Percentiles rank a stretch among this genome's conserved stretches.
These are phyloP conservation scores for Macrolepiota fuliginosa DNA, from an alignment of 768 basidiomycete species.

Conservation along the genomic window DNA sequence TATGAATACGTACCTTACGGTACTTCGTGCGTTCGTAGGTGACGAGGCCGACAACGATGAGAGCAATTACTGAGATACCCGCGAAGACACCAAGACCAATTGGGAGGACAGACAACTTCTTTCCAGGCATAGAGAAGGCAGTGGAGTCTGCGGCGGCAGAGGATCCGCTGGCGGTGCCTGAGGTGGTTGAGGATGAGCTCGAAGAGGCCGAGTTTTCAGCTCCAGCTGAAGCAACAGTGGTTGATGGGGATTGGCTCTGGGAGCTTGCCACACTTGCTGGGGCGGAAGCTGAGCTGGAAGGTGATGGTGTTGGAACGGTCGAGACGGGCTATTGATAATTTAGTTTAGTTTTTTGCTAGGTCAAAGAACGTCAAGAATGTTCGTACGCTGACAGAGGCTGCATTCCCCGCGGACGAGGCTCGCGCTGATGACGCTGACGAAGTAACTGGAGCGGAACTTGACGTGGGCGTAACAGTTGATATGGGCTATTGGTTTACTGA, in stretches of 20 bases:
- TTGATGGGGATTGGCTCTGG: neutral
- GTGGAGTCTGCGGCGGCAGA: conserved; percentile 34
- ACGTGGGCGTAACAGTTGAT: conserved; percentile 13
- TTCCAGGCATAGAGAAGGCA: conserved; percentile 67
- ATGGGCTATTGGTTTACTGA: neutral
- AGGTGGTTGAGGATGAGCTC: conserved; percentile 14
- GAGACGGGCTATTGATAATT: neutral
- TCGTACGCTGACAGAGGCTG: neutral
- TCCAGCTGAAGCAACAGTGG: conserved; percentile 13
- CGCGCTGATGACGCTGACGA: neutral
- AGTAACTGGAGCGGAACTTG: conserved; percentile 4
- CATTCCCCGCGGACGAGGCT: neutral
- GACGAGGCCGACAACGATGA: conserved; percentile 80
- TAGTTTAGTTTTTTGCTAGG: neutral
- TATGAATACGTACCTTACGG: conserved; percentile 58
- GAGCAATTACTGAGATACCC: conserved; percentile 79
- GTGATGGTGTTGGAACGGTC: conserved; percentile 1
- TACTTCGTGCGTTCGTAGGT: conserved; percentile 87
- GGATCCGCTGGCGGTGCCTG: conserved; percentile 22
- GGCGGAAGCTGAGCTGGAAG: conserved; percentile 6
- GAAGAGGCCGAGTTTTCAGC: conserved; percentile 17
- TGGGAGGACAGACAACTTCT: conserved; percentile 70
- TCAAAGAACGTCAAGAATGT: neutral
- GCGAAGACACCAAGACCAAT: conserved; percentile 84
- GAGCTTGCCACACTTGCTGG: neutral